These are phyloP conservation scores for Daldinia childiae DNA, from an alignment of 495 filamentous ascomycete species.

Conservation along the genomic window DNA sequence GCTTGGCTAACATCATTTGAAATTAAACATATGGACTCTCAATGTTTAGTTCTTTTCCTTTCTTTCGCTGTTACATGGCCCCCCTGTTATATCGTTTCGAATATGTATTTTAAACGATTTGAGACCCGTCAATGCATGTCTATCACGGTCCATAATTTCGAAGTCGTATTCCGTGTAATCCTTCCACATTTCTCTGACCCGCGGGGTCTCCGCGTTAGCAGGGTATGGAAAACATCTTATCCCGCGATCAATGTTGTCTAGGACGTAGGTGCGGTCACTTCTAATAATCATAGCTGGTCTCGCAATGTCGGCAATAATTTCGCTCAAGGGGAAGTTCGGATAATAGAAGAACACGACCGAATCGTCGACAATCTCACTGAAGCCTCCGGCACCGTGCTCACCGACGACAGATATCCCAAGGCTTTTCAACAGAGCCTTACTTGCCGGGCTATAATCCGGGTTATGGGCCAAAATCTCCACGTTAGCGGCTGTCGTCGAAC, in stretches of 20 bases:
- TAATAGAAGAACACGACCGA: conserved; percentile 37
- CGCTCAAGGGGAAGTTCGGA: conserved; percentile 33
- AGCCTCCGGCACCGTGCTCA: conserved; percentile 41
- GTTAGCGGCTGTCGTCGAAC: neutral
- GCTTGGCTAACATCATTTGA: too few species aligned
- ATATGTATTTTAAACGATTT: conserved; percentile 15
- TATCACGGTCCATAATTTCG: neutral
- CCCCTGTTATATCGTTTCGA: neutral
- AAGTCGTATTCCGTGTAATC: conserved; percentile 17
- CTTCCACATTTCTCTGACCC: conserved; percentile 15
- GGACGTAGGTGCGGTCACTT: neutral
- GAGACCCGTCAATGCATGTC: neutral
- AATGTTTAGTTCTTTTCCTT: neutral
- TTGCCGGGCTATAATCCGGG: conserved; percentile 2
- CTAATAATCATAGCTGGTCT: conserved; percentile 47
- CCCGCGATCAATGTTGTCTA: too few species aligned
- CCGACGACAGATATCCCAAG: conserved; percentile 26
- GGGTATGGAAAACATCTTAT: too few species aligned
- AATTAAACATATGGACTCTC: neutral
- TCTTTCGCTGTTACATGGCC: neutral
- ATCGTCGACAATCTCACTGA: conserved; percentile 38
- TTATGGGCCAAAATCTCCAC: conserved; percentile 20
- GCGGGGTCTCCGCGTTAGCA: conserved; percentile 9
- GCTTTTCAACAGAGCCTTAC: neutral
- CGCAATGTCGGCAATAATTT: conserved; percentile 42